A percentile compares a stretch with the other conserved stretches of the same genome.
phyloP scores from a whole-genome alignment of 2,329 filamentous ascomycete species.

The Spiromastix sp. region DNA sequence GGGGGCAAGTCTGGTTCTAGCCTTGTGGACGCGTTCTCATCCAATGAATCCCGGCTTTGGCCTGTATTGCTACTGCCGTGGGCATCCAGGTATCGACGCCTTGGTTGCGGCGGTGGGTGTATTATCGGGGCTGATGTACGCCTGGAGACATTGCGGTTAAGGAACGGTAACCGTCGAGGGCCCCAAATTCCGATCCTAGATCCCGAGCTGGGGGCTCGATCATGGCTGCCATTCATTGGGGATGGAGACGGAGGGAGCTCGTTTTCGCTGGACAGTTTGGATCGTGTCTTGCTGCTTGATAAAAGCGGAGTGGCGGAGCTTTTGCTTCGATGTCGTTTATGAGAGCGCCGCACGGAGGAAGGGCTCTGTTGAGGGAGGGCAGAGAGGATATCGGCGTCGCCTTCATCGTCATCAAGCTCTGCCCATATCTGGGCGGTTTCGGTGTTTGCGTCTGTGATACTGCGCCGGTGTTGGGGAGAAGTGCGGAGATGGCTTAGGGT shows the following conservation, averaged over 20 bases:
- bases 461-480: slow-evolving; percentile 30
- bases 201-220: background rate
- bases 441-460: slow-evolving; percentile 44
- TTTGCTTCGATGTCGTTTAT: slow-evolving; percentile 6
- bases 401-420: slow-evolving; percentile 63
- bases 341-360: slow-evolving; percentile 1
- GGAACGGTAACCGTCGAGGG: background rate
- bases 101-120: too few relatives aligned
- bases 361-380: slow-evolving; percentile 6
- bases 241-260: slow-evolving; percentile 2
- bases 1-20: too few relatives aligned
- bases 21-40: too few relatives aligned
- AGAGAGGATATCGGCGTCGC: slow-evolving; percentile 1
- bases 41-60: too few relatives aligned
- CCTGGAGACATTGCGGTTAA: too few relatives aligned
- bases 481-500: slow-evolving; percentile 24
- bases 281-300: background rate
- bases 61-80: too few relatives aligned
- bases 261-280: too few relatives aligned
- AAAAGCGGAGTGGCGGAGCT: slow-evolving; percentile 1
- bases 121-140: too few relatives aligned
- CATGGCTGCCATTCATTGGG: background rate
- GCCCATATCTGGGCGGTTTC: slow-evolving; percentile 79
- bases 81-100: too few relatives aligned
- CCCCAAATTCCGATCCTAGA: background rate